Base-by-base conservation (phyloP, 345 rosid genomes). In the Boechera divaricarpa region DNA sequence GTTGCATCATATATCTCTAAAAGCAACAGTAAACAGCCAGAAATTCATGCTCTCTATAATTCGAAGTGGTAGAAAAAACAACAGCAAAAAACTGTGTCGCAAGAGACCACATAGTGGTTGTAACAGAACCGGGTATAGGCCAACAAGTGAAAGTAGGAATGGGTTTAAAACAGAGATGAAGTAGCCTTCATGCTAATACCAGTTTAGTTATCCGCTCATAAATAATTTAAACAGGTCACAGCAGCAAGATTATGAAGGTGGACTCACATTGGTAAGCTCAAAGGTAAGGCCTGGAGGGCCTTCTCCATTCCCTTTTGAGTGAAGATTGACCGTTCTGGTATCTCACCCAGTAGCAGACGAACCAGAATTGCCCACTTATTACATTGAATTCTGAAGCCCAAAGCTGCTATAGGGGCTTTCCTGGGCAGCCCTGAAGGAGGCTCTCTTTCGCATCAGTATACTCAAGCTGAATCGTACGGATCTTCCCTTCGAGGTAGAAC, bases 381-480 rank as follows among this genome's bases (percentile, higher is more conserved):
- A 70, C 93, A 91, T 51, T 84, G 91, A 56, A 94, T 83, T 66
- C 94, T 85, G 77, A 94, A 91, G 26, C 94, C 94, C 18, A 80
- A 85, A 44, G 97, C 96, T 48, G 96, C 93, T 65, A 84, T 82
- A 38, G 96, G 93, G 24, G 97, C 94, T 82, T 90, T 94, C 41
- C 96, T 83, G 53, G n/a, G 97, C 92, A 69, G 97, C 98, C n/a
- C 81, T 90, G 96, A 63, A 86, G 94, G 66, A 93, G 92, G 76
- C 92, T 86, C 65, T 93, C 96, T 81, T 91, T 93, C 55, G 98
- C 97, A 83, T 93, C 96, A 0, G 97, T 90, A 65, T 93, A 93
- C 83, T 93, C 97, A 57, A 93, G 78, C 81, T 93, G 97, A 75
- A 93, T 91, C 1, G 98, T 91, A 67, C 89, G 84, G 67, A 93